A percentile compares a stretch with the other conserved stretches of the same genome.
phyloP scores from a whole-genome alignment of 116 monocot species.

The Dioscorea cayenensis region DNA sequence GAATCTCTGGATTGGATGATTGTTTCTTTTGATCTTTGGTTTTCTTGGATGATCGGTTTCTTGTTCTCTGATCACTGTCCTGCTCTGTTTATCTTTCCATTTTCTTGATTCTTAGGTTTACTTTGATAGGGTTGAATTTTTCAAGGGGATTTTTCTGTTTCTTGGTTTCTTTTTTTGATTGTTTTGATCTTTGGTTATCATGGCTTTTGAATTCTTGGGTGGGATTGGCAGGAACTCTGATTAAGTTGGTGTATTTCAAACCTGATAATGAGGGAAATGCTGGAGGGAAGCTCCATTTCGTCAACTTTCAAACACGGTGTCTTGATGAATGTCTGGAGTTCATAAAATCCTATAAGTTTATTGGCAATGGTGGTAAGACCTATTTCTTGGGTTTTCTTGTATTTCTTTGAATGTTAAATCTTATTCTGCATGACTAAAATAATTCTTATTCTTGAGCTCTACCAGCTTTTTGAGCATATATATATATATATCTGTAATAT shows the following conservation, averaged over 20 bases:
- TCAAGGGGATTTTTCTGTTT: background rate
- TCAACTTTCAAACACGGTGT: conserved; percentile 27
- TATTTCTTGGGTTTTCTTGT: background rate
- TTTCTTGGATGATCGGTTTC: too few relatives aligned
- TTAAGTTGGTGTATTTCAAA: conserved; percentile 61
- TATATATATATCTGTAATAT: background rate
- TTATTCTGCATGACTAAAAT: background rate
- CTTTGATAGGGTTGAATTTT: too few relatives aligned
- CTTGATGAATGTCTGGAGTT: conserved; percentile 44
- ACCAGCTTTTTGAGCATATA: too few relatives aligned
- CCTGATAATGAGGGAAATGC: background rate
- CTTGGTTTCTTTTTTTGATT: background rate
- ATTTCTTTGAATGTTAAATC: background rate
- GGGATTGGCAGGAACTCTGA: conserved; percentile 42
- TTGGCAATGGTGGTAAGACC: conserved; percentile 3
- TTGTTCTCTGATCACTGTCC: background rate
- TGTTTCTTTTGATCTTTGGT: too few relatives aligned
- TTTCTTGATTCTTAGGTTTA: too few relatives aligned
- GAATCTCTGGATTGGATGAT: too few relatives aligned
- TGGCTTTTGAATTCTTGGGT: background rate
- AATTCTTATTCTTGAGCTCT: background rate
- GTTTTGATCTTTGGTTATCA: background rate
- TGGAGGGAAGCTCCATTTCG: conserved; percentile 28
- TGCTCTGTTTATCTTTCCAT: background rate
- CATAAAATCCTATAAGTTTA: conserved; percentile 27